phyloP scores from a whole-genome alignment of 2,329 filamentous ascomycete genomes.

The Thelonectria blattea region DNA sequence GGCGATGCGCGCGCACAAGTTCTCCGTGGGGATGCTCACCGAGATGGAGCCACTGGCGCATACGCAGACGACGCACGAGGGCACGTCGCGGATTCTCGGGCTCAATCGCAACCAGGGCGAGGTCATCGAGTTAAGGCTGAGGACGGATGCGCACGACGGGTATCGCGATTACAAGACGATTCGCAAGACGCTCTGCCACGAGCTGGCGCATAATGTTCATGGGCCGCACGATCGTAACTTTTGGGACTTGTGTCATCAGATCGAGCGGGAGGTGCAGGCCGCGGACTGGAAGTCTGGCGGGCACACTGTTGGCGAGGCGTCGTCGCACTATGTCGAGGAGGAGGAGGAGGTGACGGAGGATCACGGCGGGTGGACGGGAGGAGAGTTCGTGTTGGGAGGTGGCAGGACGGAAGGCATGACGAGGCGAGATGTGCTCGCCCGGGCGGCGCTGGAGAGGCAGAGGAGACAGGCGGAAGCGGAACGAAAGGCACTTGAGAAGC shows the following conservation, averaged over 20 bases:
- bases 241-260: slow-evolving; percentile 86
- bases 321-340: slow-evolving; percentile 62
- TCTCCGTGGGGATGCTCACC: slow-evolving; percentile 83
- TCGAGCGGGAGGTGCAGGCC: slow-evolving; percentile 83
- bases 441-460: slow-evolving; percentile 46
- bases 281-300: slow-evolving; percentile 81
- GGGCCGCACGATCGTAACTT: slow-evolving; percentile 84
- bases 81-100: slow-evolving; percentile 77
- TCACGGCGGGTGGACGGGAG: slow-evolving; percentile 78
- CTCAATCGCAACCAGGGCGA: slow-evolving; percentile 88
- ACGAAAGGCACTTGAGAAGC: slow-evolving; percentile 40
- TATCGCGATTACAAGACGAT: slow-evolving; percentile 94
- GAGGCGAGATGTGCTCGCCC: slow-evolving; percentile 76
- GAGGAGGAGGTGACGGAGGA: slow-evolving; percentile 65
- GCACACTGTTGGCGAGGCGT: slow-evolving; percentile 63
- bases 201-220: slow-evolving; percentile 91
- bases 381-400: slow-evolving; percentile 76
- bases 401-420: slow-evolving; percentile 58
- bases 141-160: slow-evolving; percentile 94
- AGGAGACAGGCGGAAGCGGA: slow-evolving; percentile 43
- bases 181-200: slow-evolving; percentile 90
- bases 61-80: slow-evolving; percentile 74
- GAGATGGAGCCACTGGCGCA: slow-evolving; percentile 93
- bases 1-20: slow-evolving; percentile 83
- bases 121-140: slow-evolving; percentile 85